Conservation (phyloP, 768 basidiomycete genomes). For the Calocybe cyanea region DNA sequence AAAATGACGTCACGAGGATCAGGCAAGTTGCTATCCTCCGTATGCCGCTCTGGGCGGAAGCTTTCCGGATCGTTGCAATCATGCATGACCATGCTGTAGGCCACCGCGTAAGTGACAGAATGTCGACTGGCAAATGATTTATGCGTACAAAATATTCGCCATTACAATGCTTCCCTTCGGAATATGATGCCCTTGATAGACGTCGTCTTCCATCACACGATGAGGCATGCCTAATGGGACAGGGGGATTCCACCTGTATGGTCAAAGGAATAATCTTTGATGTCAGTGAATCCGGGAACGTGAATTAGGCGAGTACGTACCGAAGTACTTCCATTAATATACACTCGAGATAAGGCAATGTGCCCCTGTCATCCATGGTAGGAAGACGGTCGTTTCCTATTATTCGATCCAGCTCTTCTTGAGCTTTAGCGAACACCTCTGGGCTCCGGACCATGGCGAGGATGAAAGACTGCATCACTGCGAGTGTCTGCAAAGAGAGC, state of each 20-base stretch:
- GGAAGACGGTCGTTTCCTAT: conserved; percentile 45
- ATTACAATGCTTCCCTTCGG: conserved; percentile 41
- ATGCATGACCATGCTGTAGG: conserved; percentile 36
- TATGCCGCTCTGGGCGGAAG: conserved; percentile 50
- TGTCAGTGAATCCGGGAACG: neutral
- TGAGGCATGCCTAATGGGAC: conserved; percentile 51
- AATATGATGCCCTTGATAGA: conserved; percentile 43
- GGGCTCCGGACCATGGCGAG: conserved; percentile 55
- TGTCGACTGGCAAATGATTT: neutral
- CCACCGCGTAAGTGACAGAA: neutral
- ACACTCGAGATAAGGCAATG: conserved; percentile 45
- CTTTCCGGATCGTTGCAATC: conserved; percentile 41
- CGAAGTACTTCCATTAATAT: conserved; percentile 45
- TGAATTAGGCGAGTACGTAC: conserved; percentile 22
- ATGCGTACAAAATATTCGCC: conserved; percentile 40
- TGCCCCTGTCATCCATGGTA: conserved; percentile 36
- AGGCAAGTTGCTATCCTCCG: conserved; percentile 31
- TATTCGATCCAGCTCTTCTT: conserved; percentile 48
- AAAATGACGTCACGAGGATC: conserved; percentile 50
- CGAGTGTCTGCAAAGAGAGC: conserved; percentile 38
- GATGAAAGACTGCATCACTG: conserved; percentile 45
- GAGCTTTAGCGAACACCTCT: conserved; percentile 42
- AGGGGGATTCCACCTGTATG: conserved; percentile 43
- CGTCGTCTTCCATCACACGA: conserved; percentile 47
- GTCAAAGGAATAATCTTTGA: conserved; percentile 3